phyloP scores from a whole-genome alignment of 306 rosid species.

The Boehmeria nivea region DNA sequence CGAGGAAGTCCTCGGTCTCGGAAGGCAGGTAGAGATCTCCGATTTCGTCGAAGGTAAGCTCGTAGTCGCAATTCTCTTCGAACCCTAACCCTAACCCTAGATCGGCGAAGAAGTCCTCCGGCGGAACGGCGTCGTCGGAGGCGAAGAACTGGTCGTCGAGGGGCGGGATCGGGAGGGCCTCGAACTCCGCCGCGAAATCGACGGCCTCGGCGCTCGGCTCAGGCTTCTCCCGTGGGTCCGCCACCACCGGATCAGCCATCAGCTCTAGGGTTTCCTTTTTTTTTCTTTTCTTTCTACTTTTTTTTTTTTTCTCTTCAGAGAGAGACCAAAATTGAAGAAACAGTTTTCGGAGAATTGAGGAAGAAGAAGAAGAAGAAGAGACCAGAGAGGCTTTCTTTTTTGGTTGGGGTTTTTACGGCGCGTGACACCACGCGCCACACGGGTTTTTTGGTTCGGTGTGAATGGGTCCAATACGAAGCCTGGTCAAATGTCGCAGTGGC shows the following conservation, averaged over 20 bases:
- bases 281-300: too few species aligned
- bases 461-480: too few species aligned
- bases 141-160: slow-evolving; percentile 48
- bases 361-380: neutral
- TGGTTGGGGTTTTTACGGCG: neutral
- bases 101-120: slow-evolving; percentile 36
- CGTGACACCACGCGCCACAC: neutral
- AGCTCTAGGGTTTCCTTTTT: slow-evolving; percentile 10
- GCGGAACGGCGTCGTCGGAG: slow-evolving; percentile 1
- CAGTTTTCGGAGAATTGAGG: neutral
- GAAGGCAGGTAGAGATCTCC: slow-evolving; percentile 50
- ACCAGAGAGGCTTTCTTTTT: neutral
- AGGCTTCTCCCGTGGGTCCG: slow-evolving; percentile 4
- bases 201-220: slow-evolving; percentile 17
- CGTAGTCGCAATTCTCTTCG: slow-evolving; percentile 42
- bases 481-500: too few species aligned
- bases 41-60: slow-evolving; percentile 66
- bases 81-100: slow-evolving; percentile 33
- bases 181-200: slow-evolving; percentile 34
- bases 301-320: neutral
- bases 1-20: slow-evolving; percentile 49
- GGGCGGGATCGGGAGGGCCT: slow-evolving; percentile 46
- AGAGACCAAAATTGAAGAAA: neutral
- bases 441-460: too few species aligned
- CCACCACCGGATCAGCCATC: slow-evolving; percentile 36